Evolutionary conservation across 768 basidiomycete genomes (phyloP), one percentile per base, ranked within the genome.

Genomic region (Pholiota microspora): DNA sequence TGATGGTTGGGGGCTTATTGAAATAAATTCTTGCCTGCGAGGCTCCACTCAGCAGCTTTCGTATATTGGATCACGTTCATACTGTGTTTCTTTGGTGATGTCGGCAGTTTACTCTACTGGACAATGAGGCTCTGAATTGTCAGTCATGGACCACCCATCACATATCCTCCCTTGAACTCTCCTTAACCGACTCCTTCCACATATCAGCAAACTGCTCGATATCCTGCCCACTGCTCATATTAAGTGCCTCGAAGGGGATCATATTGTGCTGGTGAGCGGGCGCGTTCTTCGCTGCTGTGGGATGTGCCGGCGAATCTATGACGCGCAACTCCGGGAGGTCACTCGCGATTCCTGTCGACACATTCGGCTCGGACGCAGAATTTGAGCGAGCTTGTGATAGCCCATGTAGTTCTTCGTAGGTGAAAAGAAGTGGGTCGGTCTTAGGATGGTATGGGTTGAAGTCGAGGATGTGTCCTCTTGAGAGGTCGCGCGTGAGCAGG

Each of bases 401-500:
- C 0, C 63, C 70, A 32, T 72, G 70, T 0, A 98, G 81, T 24
- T 93, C 88, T 44, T 86, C 79, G 65, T 92, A 98, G 1, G 80
- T 81, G 71, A 96, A 98, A 15, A 97, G 75, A 0, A 96, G 80
- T 0, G 93, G 68, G 62, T 98, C 94, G n/a, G 96, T 97, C 32
- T 82, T 84, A 3, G 85, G 81, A 9, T 86, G 81, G 63, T 88
- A 97, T 0, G 94, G 92, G 60, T 94, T 94, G 71, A 98, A 93
- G 67, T 98, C 96, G 64, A 98, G 67, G 60, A 98, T 76, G 69
- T 94, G 89, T 13, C 84, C 90, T 9, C 83, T 78, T 1, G 79
- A 69, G 31, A 92, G 76, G 67, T 94, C 85, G 25, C 92, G 86
- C 2, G 92, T 93, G 31, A 98, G 80, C 56, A 95, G 81, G 44